Conservation (phyloP, 2,329 filamentous ascomycete genomes). For the Fusarium sambucinum region DNA sequence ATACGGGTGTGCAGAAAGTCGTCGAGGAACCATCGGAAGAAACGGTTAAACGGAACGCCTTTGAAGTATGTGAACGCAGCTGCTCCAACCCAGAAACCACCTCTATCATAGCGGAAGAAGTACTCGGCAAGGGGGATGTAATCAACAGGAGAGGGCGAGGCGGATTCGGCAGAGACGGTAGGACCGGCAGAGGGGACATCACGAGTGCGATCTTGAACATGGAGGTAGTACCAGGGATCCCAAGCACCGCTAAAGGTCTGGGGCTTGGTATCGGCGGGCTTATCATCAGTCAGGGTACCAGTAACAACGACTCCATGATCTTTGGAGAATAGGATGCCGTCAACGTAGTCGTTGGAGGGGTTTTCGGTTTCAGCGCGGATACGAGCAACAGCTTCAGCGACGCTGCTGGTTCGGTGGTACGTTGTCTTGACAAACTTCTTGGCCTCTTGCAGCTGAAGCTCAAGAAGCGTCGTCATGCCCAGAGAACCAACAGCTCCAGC, state of each 20-base stretch:
- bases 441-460: slow-evolving; percentile 69
- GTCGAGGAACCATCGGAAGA: slow-evolving; percentile 76
- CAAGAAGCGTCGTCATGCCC: slow-evolving; percentile 73
- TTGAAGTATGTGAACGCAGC: slow-evolving; percentile 76
- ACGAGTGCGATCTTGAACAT: slow-evolving; percentile 63
- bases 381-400: slow-evolving; percentile 54
- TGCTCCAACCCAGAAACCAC: slow-evolving; percentile 78
- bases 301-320: slow-evolving; percentile 69
- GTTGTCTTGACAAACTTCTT: slow-evolving; percentile 68
- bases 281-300: slow-evolving; percentile 66
- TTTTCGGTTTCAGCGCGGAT: slow-evolving; percentile 60
- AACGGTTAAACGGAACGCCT: slow-evolving; percentile 72
- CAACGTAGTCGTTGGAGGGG: slow-evolving; percentile 70
- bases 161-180: slow-evolving; percentile 26
- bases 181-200: slow-evolving; percentile 37
- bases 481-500: slow-evolving; percentile 76
- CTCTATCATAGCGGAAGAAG: slow-evolving; percentile 81
- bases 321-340: slow-evolving; percentile 73
- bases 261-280: slow-evolving; percentile 49
- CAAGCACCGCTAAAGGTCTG: slow-evolving; percentile 70
- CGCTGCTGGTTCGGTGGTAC: slow-evolving; percentile 62
- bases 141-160: slow-evolving; percentile 56
- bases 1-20: slow-evolving; percentile 80
- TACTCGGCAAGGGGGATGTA: slow-evolving; percentile 78
- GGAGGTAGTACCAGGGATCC: slow-evolving; percentile 82